Conservation (phyloP, 306 rosid species). For the Casuarina glauca region DNA sequence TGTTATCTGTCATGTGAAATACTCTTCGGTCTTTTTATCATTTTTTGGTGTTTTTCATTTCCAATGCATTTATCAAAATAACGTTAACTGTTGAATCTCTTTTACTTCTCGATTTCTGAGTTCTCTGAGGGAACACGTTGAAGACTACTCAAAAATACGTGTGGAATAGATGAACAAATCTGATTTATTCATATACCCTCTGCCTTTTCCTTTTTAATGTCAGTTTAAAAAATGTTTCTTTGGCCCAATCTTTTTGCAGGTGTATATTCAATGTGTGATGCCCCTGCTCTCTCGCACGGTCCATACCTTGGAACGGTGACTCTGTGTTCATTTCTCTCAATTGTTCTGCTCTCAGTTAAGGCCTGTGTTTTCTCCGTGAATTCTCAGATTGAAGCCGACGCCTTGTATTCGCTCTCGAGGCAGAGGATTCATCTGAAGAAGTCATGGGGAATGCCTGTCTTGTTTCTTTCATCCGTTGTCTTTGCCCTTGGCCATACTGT, state of each 20-base stretch:
- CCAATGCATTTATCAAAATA: background rate
- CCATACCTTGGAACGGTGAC: conserved; percentile 97
- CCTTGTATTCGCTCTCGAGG: conserved; percentile 70
- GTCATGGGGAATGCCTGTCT: conserved; percentile 99
- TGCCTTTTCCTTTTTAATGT: background rate
- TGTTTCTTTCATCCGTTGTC: conserved; percentile 88
- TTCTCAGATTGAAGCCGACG: conserved; percentile 86
- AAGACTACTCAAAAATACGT: background rate
- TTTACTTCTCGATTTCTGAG: background rate
- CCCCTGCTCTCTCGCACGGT: conserved; percentile 90
- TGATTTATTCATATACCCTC: background rate
- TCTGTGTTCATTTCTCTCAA: conserved; percentile 66
- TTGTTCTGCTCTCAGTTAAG: conserved; percentile 80
- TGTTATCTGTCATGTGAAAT: background rate
- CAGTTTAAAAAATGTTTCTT: background rate
- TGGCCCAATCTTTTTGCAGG: conserved; percentile 39
- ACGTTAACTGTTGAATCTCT: background rate
- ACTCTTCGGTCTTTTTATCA: background rate
- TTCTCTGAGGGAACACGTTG: background rate
- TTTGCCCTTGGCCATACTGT: conserved; percentile 95
- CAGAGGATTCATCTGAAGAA: conserved; percentile 85
- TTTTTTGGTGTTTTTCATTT: background rate
- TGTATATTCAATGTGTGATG: conserved; percentile 90
- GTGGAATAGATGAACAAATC: background rate
- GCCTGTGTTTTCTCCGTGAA: conserved; percentile 83